Conservation (phyloP, 2,329 filamentous ascomycete genomes). For the Aureobasidium sp. region DNA sequence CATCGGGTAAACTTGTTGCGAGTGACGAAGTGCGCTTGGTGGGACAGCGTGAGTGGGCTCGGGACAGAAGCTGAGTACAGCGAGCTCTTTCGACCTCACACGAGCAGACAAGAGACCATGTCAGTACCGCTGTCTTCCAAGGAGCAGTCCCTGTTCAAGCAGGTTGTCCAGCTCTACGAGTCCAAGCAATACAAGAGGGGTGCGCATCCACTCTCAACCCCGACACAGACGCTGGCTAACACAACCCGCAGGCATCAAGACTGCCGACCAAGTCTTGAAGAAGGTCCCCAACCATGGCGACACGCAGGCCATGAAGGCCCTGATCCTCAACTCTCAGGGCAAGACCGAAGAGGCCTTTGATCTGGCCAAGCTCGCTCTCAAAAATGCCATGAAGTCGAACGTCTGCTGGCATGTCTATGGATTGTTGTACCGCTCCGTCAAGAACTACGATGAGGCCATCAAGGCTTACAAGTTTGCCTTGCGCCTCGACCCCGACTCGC, state of each 20-base stretch:
- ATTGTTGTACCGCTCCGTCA: slow-evolving; percentile 80
- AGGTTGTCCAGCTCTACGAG: slow-evolving; percentile 93
- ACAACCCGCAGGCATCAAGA: slow-evolving; percentile 62
- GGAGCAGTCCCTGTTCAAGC: slow-evolving; percentile 87
- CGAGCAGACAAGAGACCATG: slow-evolving; percentile 11
- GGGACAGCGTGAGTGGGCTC: neutral
- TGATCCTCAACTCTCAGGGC: slow-evolving; percentile 88
- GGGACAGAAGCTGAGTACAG: neutral
- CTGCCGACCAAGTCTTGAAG: slow-evolving; percentile 89
- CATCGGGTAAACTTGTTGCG: neutral
- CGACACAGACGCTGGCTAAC: slow-evolving; percentile 17
- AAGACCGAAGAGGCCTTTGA: slow-evolving; percentile 91
- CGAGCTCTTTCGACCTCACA: neutral
- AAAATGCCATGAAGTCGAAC: slow-evolving; percentile 97
- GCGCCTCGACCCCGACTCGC: slow-evolving; percentile 84
- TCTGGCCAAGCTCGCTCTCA: slow-evolving; percentile 83
- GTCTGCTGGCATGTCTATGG: slow-evolving; percentile 99
- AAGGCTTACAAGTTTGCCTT: slow-evolving; percentile 98
- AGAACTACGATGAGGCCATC: slow-evolving; percentile 98
- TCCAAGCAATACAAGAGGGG: slow-evolving; percentile 96
- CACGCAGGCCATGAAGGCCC: slow-evolving; percentile 96
- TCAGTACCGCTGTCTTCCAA: slow-evolving; percentile 64
- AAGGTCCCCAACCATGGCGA: slow-evolving; percentile 96
- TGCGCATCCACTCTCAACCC: slow-evolving; percentile 21
- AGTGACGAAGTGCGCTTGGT: slow-evolving; percentile 1